A percentile compares a stretch with the other conserved stretches of the same genome.
phyloP scores from a whole-genome alignment of 1,139 yeast species.

The Debaryomyces psychrophilus region DNA sequence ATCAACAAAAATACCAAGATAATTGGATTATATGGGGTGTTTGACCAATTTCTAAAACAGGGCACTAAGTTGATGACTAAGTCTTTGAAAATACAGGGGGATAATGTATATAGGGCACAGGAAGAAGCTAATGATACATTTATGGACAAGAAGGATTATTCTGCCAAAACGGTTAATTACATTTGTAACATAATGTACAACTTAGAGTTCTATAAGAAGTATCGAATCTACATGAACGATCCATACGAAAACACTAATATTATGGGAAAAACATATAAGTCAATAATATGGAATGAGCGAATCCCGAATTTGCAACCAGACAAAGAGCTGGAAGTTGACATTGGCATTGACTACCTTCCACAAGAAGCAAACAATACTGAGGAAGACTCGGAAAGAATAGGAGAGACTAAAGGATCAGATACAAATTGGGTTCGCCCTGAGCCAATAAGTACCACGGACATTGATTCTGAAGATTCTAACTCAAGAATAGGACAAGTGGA shows the following conservation, averaged over 20 bases:
- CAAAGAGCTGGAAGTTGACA: neutral
- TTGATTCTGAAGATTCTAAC: neutral
- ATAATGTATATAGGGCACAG: neutral
- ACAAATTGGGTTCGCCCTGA: neutral
- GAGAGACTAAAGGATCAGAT: neutral
- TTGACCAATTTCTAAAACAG: conserved; percentile 12
- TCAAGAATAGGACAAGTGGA: neutral
- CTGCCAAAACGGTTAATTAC: conserved; percentile 13
- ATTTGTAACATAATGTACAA: conserved; percentile 14
- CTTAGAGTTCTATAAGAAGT: conserved; percentile 10
- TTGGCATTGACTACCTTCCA: neutral
- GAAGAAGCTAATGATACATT: neutral
- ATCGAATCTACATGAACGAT: conserved; percentile 11
- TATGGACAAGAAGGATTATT: conserved; percentile 7
- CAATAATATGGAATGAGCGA: conserved; percentile 6
- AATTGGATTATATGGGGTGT: conserved; percentile 17
- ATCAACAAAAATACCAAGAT: conserved; percentile 3
- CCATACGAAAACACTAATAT: neutral
- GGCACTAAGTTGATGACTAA: neutral
- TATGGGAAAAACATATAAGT: neutral
- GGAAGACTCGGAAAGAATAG: neutral
- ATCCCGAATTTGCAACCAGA: conserved; percentile 11
- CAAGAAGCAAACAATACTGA: neutral
- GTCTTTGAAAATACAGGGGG: neutral
- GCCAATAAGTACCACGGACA: neutral